Evolutionary conservation across 495 filamentous ascomycete species (phyloP), one percentile per base, ranked within the genome.

Genomic region (Penicillium argentinense): DNA sequence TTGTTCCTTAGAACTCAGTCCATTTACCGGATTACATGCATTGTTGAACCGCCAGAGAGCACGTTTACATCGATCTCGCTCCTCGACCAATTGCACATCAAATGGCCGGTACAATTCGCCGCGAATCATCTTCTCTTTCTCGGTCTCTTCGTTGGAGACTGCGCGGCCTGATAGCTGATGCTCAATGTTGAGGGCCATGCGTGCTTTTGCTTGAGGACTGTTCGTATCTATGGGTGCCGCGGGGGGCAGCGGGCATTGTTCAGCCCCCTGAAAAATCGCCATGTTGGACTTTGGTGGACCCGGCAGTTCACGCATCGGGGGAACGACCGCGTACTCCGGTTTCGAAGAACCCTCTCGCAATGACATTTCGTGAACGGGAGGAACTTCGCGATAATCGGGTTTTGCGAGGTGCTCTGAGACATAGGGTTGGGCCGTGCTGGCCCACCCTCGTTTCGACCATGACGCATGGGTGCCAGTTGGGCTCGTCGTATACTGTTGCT

Each of bases 101-200:
- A 84, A 88, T 1, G 88, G 88, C 38, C 82, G 82, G 62, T 91
- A 97, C 8, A 82, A 76, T 19, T 90, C 76, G n/a, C 90, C 89
- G 30, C 73, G 76, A 3, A 96, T 75, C 93, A 98, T 98, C 67
- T 96, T 93, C 37, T 96, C 89, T 64, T 93, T 96, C 63, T 97
- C 89, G 0, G 84, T 86, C 24, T 80, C 72, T n/a, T 71, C 72
- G 11, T 37, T 51, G 14, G 67, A 42, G 3, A 58, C 48, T 2
- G 61, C 48, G 8, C 59, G 70, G 4, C 49, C 49, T 16, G 72
- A 71, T 24, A 75, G 21, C 30, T 73, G 72, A 37, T 72, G 64
- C 25, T 75, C 72, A 24, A 75, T 73, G 40, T 61, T 73, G 11
- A 75, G 56, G 9, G 72, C 72, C 69, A 75, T 70, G 6, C 70